These are phyloP conservation scores for Oryza longistaminata DNA, from an alignment of 176 grass and related monocot species.

Conservation along the genomic window DNA sequence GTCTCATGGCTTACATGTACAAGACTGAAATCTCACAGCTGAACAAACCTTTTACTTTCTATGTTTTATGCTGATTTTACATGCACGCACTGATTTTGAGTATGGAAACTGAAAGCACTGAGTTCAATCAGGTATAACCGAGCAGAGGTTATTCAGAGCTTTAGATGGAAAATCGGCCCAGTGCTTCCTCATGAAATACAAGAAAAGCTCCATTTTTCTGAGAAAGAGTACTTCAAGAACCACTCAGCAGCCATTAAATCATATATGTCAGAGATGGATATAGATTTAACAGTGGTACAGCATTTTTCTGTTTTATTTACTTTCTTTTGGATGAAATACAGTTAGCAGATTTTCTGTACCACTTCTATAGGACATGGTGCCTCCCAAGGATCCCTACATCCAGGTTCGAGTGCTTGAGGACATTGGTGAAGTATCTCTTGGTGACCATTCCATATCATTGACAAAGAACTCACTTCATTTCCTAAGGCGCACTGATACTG, in stretches of 20 bases:
- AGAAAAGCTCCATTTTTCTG: conserved; percentile 79
- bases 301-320: conserved; percentile 5
- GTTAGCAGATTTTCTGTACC: conserved; percentile 8
- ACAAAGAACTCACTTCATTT: conserved; percentile 93
- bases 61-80: not conserved
- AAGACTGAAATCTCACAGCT: not conserved
- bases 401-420: conserved; percentile 79
- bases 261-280: conserved; percentile 85
- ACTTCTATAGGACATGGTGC: conserved; percentile 81
- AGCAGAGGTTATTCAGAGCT: conserved; percentile 87
- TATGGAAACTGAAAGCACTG: conserved; percentile 20
- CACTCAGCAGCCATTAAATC: conserved; percentile 70
- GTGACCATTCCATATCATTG: conserved; percentile 81
- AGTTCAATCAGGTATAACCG: conserved; percentile 67
- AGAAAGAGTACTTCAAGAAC: conserved; percentile 92
- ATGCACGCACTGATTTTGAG: not conserved
- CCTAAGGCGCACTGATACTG: conserved; percentile 80
- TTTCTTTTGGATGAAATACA: not conserved
- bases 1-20: conserved; percentile 97
- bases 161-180: conserved; percentile 87
- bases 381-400: conserved; percentile 97
- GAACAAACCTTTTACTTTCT: not conserved
- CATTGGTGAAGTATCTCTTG: conserved; percentile 92
- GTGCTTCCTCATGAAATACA: conserved; percentile 97
- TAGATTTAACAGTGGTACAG: conserved; percentile 94